These are phyloP conservation scores for Exophiala aquamarina DNA, from an alignment of 2,329 filamentous ascomycete species.

Conservation along the genomic window DNA sequence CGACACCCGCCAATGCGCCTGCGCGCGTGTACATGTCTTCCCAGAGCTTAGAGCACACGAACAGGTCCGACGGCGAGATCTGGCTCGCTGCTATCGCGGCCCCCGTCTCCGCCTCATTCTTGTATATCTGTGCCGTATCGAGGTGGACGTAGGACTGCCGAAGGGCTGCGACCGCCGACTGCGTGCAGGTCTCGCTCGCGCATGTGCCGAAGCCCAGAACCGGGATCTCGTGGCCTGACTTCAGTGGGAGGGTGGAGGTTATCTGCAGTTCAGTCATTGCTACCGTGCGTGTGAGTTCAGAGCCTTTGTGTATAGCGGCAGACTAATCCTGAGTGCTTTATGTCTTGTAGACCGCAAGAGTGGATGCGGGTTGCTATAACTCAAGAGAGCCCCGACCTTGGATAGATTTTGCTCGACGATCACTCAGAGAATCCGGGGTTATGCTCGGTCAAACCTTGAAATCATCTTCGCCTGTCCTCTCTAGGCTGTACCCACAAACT, in stretches of 20 bases:
- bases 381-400: too few relatives aligned
- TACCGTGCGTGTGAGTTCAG: too few relatives aligned
- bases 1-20: slow-evolving; percentile 62
- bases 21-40: slow-evolving; percentile 65
- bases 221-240: slow-evolving; percentile 57
- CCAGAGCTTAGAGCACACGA: slow-evolving; percentile 80
- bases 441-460: too few relatives aligned
- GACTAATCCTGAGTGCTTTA: too few relatives aligned
- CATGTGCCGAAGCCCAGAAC: slow-evolving; percentile 73
- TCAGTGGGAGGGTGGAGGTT: slow-evolving; percentile 53
- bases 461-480: too few relatives aligned
- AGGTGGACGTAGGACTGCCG: slow-evolving; percentile 55
- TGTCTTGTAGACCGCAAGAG: too few relatives aligned
- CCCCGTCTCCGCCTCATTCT: slow-evolving; percentile 67
- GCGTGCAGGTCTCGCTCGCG: slow-evolving; percentile 52
- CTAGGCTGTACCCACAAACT: too few relatives aligned
- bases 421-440: too few relatives aligned
- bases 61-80: slow-evolving; percentile 60
- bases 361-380: too few relatives aligned
- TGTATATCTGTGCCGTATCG: slow-evolving; percentile 66
- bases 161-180: slow-evolving; percentile 58
- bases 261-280: slow-evolving; percentile 42
- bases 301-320: too few relatives aligned
- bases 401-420: too few relatives aligned
- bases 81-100: slow-evolving; percentile 58